These are phyloP conservation scores for Dryas octopetala DNA, from an alignment of 306 rosid species.

Conservation along the genomic window DNA sequence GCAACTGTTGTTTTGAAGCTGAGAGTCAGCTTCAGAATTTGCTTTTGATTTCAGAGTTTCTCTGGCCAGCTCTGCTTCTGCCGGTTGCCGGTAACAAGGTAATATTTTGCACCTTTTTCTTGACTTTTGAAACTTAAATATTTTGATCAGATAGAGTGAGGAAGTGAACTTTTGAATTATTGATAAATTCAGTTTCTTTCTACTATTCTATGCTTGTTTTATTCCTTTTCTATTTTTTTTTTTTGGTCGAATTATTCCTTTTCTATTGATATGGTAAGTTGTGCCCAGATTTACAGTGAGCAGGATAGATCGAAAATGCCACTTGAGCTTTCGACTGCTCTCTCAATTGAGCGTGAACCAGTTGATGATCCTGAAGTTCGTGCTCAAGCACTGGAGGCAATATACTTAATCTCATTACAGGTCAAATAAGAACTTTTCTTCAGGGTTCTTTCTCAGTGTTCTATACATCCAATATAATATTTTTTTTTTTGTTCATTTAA, in stretches of 20 bases:
- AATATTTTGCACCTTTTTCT: constrained; percentile 5
- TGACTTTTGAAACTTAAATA: not conserved
- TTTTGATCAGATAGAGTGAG: not conserved
- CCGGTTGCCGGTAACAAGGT: constrained; percentile 97
- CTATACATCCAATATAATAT: not conserved
- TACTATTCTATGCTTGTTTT: not conserved
- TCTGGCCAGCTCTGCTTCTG: constrained; percentile 96
- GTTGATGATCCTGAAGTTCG: constrained; percentile 79
- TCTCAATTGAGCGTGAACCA: constrained; percentile 85
- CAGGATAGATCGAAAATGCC: constrained; percentile 89
- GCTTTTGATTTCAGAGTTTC: constrained; percentile 90
- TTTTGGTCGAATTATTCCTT: too few relatives aligned
- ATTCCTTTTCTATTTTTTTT: constrained; percentile 26
- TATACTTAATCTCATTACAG: constrained; percentile 82
- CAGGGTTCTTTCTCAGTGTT: not conserved
- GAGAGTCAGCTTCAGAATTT: constrained; percentile 77
- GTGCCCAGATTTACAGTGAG: constrained; percentile 64
- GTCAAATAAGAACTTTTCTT: constrained; percentile 31
- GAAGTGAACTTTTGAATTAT: not conserved
- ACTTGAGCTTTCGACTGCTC: constrained; percentile 83
- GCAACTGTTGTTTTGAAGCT: constrained; percentile 95
- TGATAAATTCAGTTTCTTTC: not conserved
- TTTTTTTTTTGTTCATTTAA: not conserved
- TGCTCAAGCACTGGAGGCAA: constrained; percentile 77
- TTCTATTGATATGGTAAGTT: constrained; percentile 24